Evolutionary conservation across 805 yeast species (phyloP).

Genomic region (Torulaspora maleeae): DNA sequence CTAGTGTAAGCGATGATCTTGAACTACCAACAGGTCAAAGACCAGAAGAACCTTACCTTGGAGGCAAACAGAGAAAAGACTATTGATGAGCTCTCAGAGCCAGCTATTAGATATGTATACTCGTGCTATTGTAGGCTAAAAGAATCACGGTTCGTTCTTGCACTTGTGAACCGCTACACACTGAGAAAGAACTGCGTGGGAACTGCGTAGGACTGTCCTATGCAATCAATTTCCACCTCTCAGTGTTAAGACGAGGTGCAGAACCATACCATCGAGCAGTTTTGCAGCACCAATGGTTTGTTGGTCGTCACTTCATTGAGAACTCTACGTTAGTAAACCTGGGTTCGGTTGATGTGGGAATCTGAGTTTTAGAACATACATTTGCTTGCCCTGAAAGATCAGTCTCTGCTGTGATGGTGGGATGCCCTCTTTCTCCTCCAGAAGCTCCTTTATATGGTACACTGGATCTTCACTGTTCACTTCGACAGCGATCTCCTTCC

Average conservation of each 20-base stretch:
- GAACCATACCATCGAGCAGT: constrained; percentile 78
- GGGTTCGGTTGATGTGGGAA: no score
- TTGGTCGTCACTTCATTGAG: constrained; percentile 53
- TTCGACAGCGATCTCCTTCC: constrained; percentile 37
- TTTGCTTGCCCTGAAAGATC: constrained; percentile 84
- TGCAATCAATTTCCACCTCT: constrained; percentile 65
- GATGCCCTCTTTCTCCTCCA: constrained; percentile 95
- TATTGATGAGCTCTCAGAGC: no score
- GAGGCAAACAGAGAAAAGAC: no score
- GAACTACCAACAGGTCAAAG: not conserved
- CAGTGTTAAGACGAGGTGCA: constrained; percentile 86
- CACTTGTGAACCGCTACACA: not conserved
- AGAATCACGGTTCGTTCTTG: not conserved
- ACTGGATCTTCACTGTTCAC: constrained; percentile 40
- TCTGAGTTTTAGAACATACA: constrained; percentile 44
- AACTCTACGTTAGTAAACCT: constrained; percentile 10
- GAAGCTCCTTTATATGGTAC: constrained; percentile 75
- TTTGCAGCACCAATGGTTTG: constrained; percentile 66
- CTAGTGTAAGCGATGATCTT: not conserved
- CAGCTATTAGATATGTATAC: no score
- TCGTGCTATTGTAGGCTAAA: not conserved
- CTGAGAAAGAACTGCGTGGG: no score
- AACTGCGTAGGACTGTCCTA: no score
- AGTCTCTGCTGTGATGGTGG: constrained; percentile 95
- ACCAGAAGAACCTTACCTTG: no score